A percentile compares a stretch with the other conserved stretches of the same genome.
These are phyloP conservation scores for Clonostachys chloroleuca DNA, from an alignment of 2,329 filamentous ascomycete species.

Conservation along the genomic window DNA sequence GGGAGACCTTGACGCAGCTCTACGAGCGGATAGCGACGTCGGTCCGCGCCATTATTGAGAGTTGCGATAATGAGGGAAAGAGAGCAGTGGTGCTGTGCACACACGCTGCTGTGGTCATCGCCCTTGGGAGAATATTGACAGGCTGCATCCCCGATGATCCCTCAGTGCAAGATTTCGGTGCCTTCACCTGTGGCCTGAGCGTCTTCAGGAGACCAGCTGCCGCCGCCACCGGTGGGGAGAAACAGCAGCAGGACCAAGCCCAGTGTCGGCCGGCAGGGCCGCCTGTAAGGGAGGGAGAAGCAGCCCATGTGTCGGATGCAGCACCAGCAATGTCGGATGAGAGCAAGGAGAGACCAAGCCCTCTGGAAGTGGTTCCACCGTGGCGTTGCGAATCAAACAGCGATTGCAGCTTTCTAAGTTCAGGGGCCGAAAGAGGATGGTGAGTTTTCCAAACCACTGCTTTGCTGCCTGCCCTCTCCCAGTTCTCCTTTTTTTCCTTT, in stretches of 20 bases:
- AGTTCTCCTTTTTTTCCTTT: slow-evolving; percentile 4
- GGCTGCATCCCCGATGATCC: slow-evolving; percentile 69
- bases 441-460: slow-evolving; percentile 32
- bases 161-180: slow-evolving; percentile 74
- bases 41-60: slow-evolving; percentile 64
- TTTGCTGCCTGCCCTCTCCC: background rate
- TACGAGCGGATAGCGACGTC: slow-evolving; percentile 75
- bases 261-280: background rate
- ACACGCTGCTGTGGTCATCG: slow-evolving; percentile 87
- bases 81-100: slow-evolving; percentile 76
- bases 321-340: slow-evolving; percentile 8
- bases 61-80: slow-evolving; percentile 66
- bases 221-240: background rate
- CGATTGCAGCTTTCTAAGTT: slow-evolving; percentile 76
- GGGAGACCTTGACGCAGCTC: slow-evolving; percentile 75
- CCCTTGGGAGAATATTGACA: slow-evolving; percentile 77
- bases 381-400: slow-evolving; percentile 81
- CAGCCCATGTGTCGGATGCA: background rate
- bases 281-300: background rate
- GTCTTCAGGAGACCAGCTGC: slow-evolving; percentile 38
- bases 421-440: slow-evolving; percentile 87
- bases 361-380: slow-evolving; percentile 46
- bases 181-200: slow-evolving; percentile 79
- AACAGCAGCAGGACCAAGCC: background rate
- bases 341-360: slow-evolving; percentile 24